Conservation (phyloP, 495 filamentous ascomycete species). For the Amorphotheca resinae region DNA sequence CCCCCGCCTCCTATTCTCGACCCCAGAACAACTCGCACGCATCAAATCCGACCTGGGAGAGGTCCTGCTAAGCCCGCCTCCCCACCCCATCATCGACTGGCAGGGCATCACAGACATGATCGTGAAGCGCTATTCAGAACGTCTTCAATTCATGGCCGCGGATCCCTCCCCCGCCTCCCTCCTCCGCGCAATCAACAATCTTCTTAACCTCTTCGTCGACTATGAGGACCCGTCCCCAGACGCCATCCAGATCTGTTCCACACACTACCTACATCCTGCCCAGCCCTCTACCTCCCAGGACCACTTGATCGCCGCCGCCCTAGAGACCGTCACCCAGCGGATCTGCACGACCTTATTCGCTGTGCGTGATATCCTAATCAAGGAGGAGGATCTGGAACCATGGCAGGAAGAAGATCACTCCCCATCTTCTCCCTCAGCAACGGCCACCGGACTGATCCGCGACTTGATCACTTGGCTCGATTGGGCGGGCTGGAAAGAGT, state of each 20-base stretch:
- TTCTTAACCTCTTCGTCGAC: constrained; percentile 39
- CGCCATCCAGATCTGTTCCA: constrained; percentile 36
- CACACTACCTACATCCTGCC: constrained; percentile 30
- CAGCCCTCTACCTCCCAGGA: constrained; percentile 20
- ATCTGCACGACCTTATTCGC: constrained; percentile 40
- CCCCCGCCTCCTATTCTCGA: not conserved
- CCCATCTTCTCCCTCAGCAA: not conserved
- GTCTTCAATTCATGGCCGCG: constrained; percentile 35
- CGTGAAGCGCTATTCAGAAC: constrained; percentile 40
- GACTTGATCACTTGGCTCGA: constrained; percentile 36
- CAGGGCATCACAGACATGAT: constrained; percentile 45
- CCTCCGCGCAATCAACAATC: constrained; percentile 31
- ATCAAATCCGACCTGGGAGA: not conserved
- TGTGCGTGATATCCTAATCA: constrained; percentile 21
- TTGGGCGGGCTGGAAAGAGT: constrained; percentile 53
- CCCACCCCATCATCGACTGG: not conserved
- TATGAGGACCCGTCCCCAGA: constrained; percentile 22
- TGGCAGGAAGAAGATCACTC: constrained; percentile 6
- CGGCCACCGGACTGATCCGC: constrained; percentile 19
- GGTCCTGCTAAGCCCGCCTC: not conserved
- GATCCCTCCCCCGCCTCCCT: constrained; percentile 21
- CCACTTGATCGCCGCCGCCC: constrained; percentile 26
- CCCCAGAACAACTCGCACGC: not conserved
- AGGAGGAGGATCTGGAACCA: not conserved
- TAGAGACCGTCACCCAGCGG: constrained; percentile 31